Conservation (phyloP, 2,329 filamentous ascomycete genomes). For the Colletotrichum incanum region DNA sequence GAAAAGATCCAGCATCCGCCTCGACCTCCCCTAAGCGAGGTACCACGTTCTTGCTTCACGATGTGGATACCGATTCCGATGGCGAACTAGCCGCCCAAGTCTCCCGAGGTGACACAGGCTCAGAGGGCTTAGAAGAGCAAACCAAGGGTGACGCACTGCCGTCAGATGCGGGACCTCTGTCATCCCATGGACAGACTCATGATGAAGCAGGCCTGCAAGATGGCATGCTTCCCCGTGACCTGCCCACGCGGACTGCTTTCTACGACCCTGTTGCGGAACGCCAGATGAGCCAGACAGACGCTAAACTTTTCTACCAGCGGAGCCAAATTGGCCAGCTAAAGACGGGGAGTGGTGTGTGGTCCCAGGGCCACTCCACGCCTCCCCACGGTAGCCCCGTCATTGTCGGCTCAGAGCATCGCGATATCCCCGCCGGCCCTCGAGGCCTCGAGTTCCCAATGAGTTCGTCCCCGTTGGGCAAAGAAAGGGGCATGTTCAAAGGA, state of each 20-base stretch:
- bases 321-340: constrained; percentile 77
- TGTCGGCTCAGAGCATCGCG: constrained; percentile 43
- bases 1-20: constrained; percentile 38
- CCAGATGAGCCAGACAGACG: constrained; percentile 93
- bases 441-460: constrained; percentile 50
- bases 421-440: constrained; percentile 48
- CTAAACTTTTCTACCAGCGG: constrained; percentile 95
- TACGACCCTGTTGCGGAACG: constrained; percentile 96
- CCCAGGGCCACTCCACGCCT: constrained; percentile 55
- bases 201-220: constrained; percentile 56
- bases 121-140: constrained; percentile 29
- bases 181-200: constrained; percentile 5
- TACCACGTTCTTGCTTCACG: constrained; percentile 30
- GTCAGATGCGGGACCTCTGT: constrained; percentile 3
- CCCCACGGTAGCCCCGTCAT: constrained; percentile 65
- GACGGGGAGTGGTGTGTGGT: constrained; percentile 55
- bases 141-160: constrained; percentile 14
- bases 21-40: constrained; percentile 42
- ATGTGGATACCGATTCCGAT: constrained; percentile 39
- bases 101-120: constrained; percentile 40
- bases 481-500: not conserved
- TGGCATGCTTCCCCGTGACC: constrained; percentile 74
- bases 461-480: constrained; percentile 27
- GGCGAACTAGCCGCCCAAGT: constrained; percentile 29
- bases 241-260: constrained; percentile 83